Evolutionary conservation across 805 yeast species (phyloP), one percentile per base, ranked within the genome.

Genomic region (Lipomyces spencermartinsiae): DNA sequence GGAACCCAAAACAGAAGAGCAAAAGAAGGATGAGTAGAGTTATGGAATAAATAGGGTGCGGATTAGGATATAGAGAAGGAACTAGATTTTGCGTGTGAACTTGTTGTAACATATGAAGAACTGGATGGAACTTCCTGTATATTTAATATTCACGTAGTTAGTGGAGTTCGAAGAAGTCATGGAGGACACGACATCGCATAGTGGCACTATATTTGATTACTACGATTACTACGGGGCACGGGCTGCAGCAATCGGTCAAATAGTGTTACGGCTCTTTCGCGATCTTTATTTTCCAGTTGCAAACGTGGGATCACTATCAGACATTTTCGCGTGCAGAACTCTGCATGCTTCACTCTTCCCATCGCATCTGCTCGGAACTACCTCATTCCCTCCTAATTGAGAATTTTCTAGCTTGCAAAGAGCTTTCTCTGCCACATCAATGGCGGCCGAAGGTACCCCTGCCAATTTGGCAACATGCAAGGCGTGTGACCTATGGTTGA

Each of bases 381-480:
- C 56, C n/a, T 53, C 56, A 53, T 25, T 22, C 8, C 16, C 56
- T 31, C 9, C 56, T 7, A 53, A 10, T 8, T 6, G 29, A 25
- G 19, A 9, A 2, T 16, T 34, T 55, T 65, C 62, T 16, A 65
- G 37, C 19, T 25, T 37, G 22, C 25, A 1, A 7, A 59, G 54
- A 2, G 66, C 61, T 8, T 55, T 33, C 53, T 57, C 66, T 9
- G 72, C 72, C 10, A 62, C 65, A 10, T 64, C 64, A n/a, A 69
- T 39, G 25, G 69, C 68, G 2, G 53, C 64, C 10, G 59, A 31
- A 4, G 72, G 72, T 10, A 69, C 46, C 7, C 74, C 74, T 1
- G 74, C 74, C 49, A 71, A 33, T 34, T 60, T 49, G 5, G 74
- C 74, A 14, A 71, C 63, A 53, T 65, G 70, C n/a, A 71, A 33